Evolutionary conservation across 345 rosid genomes (phyloP).

Genomic region (Aethionema arabicum): DNA sequence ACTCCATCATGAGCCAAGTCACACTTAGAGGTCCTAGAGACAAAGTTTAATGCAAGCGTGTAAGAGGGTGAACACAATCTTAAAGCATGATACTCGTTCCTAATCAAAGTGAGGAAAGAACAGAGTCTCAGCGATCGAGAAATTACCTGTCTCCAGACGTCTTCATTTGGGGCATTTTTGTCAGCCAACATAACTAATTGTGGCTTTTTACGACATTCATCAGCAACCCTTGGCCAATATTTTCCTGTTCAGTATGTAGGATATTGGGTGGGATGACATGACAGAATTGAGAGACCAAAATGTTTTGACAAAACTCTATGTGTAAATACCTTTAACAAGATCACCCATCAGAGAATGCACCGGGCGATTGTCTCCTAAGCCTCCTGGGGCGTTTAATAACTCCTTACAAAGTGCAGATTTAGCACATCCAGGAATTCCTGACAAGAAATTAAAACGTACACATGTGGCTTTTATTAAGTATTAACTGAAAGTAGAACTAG

Average conservation of each 20-base stretch:
- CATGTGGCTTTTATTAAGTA: not conserved
- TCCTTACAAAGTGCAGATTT: conserved; percentile 97
- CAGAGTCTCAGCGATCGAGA: conserved; percentile 19
- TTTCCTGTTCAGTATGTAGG: conserved; percentile 46
- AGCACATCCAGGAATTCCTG: conserved; percentile 98
- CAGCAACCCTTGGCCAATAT: conserved; percentile 88
- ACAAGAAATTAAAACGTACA: conserved; percentile 10
- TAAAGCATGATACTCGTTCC: conserved; percentile 5
- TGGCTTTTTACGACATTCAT: conserved; percentile 66
- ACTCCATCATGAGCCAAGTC: conserved; percentile 16
- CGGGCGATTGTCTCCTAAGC: conserved; percentile 81
- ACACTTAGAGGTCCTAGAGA: conserved; percentile 4
- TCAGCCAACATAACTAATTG: conserved; percentile 92
- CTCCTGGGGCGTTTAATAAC: conserved; percentile 61
- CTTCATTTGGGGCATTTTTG: conserved; percentile 99
- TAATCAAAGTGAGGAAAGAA: conserved; percentile 6
- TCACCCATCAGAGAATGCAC: conserved; percentile 95
- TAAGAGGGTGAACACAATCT: conserved; percentile 10
- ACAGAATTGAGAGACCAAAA: conserved; percentile 14
- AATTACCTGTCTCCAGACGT: conserved; percentile 95
- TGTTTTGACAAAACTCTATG: conserved; percentile 16
- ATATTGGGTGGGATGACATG: conserved; percentile 20
- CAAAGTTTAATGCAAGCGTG: conserved; percentile 21
- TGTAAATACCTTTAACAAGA: conserved; percentile 69
- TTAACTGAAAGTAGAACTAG: conserved; percentile 1